Evolutionary conservation across 345 rosid genomes (phyloP), one percentile per base, ranked within the genome.

Genomic region (Angophora floribunda): DNA sequence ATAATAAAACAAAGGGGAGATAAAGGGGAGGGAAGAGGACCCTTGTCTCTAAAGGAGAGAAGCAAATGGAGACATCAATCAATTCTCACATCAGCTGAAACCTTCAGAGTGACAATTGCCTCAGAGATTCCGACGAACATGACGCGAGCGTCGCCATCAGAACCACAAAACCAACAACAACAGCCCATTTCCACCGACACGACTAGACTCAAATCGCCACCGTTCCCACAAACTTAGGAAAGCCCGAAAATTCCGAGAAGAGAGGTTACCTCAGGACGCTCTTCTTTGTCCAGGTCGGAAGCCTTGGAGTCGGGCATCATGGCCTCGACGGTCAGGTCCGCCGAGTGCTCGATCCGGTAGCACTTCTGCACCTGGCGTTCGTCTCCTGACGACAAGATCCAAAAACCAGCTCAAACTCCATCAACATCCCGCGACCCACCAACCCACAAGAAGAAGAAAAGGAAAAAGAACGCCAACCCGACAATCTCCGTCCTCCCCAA

Each of bases 221-320:
- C 47, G 10, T 22, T 57, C 24, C 63, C 63, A 22, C 63, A 57
- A 57, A 22, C 80, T 32, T 26, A 16, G 13, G 21, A 36, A 55
- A 52, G 59, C 51, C 49, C 9, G 4, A 21, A 57, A 17, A n/a
- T n/a, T n/a, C n/a, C n/a, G n/a, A n/a, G 30, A 12, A 19, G 24
- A 52, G 28, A 30, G 47, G 22, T 86, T 19, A 97, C 99, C 94
- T 98, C 99, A 78, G 99, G 98, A 4, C 98, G 97, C 89, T 97
- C 99, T 91, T 98, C 99, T 87, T 94, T 98, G 95, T 98, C 99
- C 86, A 98, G 98, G 93, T 97, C 98, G 85, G 96, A 89, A 61
- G 99, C 99, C 86, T 91, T 90, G 78, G 99, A 97, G 89, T 97
- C 99, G 13, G 97, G 99, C 98, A 98, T 98, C 99, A 98, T 98